Base-by-base conservation (phyloP, 2,329 filamentous ascomycete species). In the Drechslera avenae region DNA sequence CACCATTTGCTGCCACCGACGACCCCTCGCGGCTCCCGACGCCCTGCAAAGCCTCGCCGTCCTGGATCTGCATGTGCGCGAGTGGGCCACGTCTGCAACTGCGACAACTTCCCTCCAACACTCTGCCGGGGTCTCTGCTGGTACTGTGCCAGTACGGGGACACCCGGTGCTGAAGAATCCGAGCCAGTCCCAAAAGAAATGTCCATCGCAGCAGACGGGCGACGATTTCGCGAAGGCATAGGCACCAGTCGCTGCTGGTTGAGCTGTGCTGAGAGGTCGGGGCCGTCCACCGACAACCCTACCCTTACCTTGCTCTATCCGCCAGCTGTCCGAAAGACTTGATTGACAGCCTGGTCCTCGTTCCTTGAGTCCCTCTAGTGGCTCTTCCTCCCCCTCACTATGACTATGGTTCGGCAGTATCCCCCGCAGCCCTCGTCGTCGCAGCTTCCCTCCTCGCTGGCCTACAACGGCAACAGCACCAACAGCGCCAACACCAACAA, bases 211-310 rank as follows among this genome's bases (percentile, higher is more conserved):
- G 64, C 59, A 68, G 65, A 63, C 64, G 58, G 62, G 58, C 67
- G 66, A 71, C 67, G 63, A 74, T 64, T 69, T 66, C 72, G 72
- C 71, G 72, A 73, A 74, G 72, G 71, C 72, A 73, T 75, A 72
- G 72, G 72, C 69, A 75, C 70, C 61, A 63, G 68, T 65, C 68
- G 61, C 64, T 72, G 69, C 67, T 64, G 67, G 67, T 73, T 67
- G 71, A 66, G 60, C 63, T 60, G 69, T 66, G 62, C 57, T 57
- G 49, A 52, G 48, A 49, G 39, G 48, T 45, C 46, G 40, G 28
- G 46, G 40, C 46, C 35, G 36, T 46, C 36, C 49, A 52, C 46
- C 13, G 37, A 14, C 39, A 33, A 30, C 43, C 35, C 37, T 32
- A 39, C 34, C 46, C 32, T 21, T n/a, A n/a, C 18, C 35, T 28